Base-by-base conservation (phyloP, 1,139 yeast species). In the Keqinozyma sinolaborantium region DNA sequence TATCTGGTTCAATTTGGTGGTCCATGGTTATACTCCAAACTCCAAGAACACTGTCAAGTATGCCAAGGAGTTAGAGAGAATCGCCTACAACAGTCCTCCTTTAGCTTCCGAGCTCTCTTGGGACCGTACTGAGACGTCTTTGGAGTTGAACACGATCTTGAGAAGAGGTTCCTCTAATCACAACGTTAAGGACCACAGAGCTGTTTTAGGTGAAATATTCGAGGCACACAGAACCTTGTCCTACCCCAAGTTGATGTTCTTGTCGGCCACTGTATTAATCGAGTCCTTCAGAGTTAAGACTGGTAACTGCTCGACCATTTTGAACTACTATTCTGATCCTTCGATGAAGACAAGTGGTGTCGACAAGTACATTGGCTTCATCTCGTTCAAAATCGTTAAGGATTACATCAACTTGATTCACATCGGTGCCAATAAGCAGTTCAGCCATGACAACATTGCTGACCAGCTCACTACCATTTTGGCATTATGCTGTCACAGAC, bases 1-100 rank as follows among this genome's bases (percentile, higher is more conserved):
- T 54, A 79, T 87, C 30, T 94, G 99, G 99, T 88, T 85, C 54
- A 92, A 90, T 50, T 70, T 92, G 74, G 94, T 83, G 4, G 86
- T 90, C 26, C 96, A 92, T 56, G 98, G 98, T 0, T 88, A 80
- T 52, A 74, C 81, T 15, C 66, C 70, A 31, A 71, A 72, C 31
- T 80, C 95, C 0, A 66, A 68, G 10, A 64, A 79, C 47, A 73
- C 80, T 8, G 60, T 64, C 33, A 58, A 61, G 8, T 71, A 74
- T 47, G 52, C 60, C 33, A 40, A 41, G 0, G 77, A 75, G 23
- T 66, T 94, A 32, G 71, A 74, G 47, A 66, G 79, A 35, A 84
- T 94, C 47, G 97, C 98, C 0, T 77, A 83, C 48, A 83, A 76
- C 48, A 74, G 97, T 4, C 98, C 98, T 4, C 95, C 97, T 1